Percentiles rank a stretch among this genome's conserved stretches.
phyloP scores from a whole-genome alignment of 2,329 filamentous ascomycete genomes.

The Venturia effusa region DNA sequence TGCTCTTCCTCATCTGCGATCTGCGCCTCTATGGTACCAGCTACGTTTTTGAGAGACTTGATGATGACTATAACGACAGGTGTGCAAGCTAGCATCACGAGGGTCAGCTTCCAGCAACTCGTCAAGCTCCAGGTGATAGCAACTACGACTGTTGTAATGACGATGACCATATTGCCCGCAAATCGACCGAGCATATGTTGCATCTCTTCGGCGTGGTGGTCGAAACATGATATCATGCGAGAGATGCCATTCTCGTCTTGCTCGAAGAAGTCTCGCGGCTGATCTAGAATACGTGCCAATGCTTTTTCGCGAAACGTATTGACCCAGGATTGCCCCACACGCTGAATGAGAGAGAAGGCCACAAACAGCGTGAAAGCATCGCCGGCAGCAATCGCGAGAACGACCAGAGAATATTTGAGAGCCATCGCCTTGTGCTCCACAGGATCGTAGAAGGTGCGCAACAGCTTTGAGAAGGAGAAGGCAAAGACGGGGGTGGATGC shows the following conservation, averaged over 20 bases:
- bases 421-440: slow-evolving; percentile 39
- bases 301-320: slow-evolving; percentile 58
- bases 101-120: slow-evolving; percentile 68
- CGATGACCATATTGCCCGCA: slow-evolving; percentile 56
- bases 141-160: slow-evolving; percentile 55
- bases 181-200: slow-evolving; percentile 72
- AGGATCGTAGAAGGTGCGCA: slow-evolving; percentile 55
- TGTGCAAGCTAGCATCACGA: slow-evolving; percentile 59
- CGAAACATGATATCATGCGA: slow-evolving; percentile 59
- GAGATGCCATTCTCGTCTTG: slow-evolving; percentile 51
- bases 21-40: slow-evolving; percentile 59
- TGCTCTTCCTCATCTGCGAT: slow-evolving; percentile 53
- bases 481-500: slow-evolving; percentile 64
- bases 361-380: slow-evolving; percentile 57
- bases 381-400: slow-evolving; percentile 55
- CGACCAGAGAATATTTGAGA: slow-evolving; percentile 56
- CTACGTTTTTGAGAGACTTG: slow-evolving; percentile 53
- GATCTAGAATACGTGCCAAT: slow-evolving; percentile 58
- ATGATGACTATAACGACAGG: slow-evolving; percentile 59
- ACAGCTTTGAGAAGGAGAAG: slow-evolving; percentile 61
- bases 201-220: slow-evolving; percentile 80
- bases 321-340: slow-evolving; percentile 65
- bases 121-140: slow-evolving; percentile 63
- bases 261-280: slow-evolving; percentile 73
- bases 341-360: slow-evolving; percentile 62